These are phyloP conservation scores for Ocimum tenuiflorum DNA, from an alignment of 257 asterid genomes.

Conservation along the genomic window DNA sequence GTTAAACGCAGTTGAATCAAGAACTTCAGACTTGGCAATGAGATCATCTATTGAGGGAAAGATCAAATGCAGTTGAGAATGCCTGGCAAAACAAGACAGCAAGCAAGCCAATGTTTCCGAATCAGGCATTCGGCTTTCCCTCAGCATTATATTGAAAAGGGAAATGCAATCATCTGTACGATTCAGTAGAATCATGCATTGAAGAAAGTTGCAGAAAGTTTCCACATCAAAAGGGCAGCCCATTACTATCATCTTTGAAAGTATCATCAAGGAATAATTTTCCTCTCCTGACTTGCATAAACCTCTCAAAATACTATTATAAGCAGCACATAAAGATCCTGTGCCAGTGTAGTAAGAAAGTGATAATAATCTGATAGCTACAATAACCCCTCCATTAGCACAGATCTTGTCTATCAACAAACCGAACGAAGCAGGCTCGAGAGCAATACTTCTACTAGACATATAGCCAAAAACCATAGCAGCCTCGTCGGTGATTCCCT, in stretches of 20 bases:
- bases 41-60: slow-evolving; percentile 35
- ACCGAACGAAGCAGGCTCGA: slow-evolving; percentile 37
- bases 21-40: slow-evolving; percentile 25
- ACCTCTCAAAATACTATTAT: slow-evolving; percentile 45
- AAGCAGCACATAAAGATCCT: slow-evolving; percentile 23
- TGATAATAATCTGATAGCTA: slow-evolving; percentile 40
- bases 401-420: slow-evolving; percentile 43
- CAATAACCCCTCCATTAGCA: slow-evolving; percentile 27
- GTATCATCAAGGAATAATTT: slow-evolving; percentile 27
- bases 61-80: slow-evolving; percentile 42
- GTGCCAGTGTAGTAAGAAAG: slow-evolving; percentile 32
- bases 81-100: slow-evolving; percentile 38
- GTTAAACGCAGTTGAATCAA: slow-evolving; percentile 41
- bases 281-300: slow-evolving; percentile 30
- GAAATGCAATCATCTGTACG: slow-evolving; percentile 21
- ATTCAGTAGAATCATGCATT: slow-evolving; percentile 29
- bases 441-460: slow-evolving; percentile 41
- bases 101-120: slow-evolving; percentile 41
- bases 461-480: slow-evolving; percentile 41
- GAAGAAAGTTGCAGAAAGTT: slow-evolving; percentile 46
- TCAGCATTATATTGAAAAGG: slow-evolving; percentile 50
- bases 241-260: slow-evolving; percentile 48
- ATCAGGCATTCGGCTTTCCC: slow-evolving; percentile 40
- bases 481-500: slow-evolving; percentile 45
- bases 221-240: slow-evolving; percentile 47